phyloP scores from a whole-genome alignment of 768 basidiomycete genomes.

The Rubroboletus pulcherrimus region DNA sequence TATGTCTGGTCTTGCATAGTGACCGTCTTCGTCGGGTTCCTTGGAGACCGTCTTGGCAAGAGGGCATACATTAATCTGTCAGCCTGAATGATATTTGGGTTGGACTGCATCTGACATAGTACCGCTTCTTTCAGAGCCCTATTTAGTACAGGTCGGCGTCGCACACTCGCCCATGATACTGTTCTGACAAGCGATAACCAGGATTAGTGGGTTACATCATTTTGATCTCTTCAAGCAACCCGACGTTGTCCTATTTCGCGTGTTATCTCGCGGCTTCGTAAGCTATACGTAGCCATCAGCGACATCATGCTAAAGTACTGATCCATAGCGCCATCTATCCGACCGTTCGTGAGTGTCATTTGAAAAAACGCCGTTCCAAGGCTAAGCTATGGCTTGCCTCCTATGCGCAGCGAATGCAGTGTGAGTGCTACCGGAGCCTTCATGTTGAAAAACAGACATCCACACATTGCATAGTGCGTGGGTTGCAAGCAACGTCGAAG shows the following conservation, averaged over 20 bases:
- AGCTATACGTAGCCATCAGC: conserved; percentile 25
- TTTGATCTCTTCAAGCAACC: conserved; percentile 53
- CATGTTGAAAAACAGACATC: background rate
- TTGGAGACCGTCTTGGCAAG: conserved; percentile 57
- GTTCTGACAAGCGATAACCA: conserved; percentile 7
- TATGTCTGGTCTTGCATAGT: conserved; percentile 71
- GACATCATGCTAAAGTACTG: background rate
- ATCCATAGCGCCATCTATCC: conserved; percentile 43
- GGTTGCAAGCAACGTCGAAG: conserved; percentile 71
- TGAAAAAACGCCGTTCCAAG: background rate
- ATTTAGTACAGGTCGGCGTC: conserved; percentile 30
- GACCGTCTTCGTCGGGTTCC: conserved; percentile 57
- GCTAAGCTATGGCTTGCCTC: background rate
- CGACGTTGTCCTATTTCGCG: conserved; percentile 70
- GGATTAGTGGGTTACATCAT: conserved; percentile 64
- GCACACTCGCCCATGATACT: background rate
- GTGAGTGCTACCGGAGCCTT: conserved; percentile 31
- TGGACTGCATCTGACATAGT: conserved; percentile 1
- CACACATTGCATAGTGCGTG: conserved; percentile 46
- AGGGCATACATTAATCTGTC: conserved; percentile 62
- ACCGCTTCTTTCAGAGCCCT: conserved; percentile 18
- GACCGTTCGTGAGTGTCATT: conserved; percentile 36
- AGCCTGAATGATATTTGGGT: conserved; percentile 15
- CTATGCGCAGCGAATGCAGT: conserved; percentile 44
- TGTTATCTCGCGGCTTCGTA: conserved; percentile 68